A percentile compares a stretch with the other conserved stretches of the same genome.
phyloP scores from a whole-genome alignment of 2,329 filamentous ascomycete species.

The Exutisphaerella laricina region DNA sequence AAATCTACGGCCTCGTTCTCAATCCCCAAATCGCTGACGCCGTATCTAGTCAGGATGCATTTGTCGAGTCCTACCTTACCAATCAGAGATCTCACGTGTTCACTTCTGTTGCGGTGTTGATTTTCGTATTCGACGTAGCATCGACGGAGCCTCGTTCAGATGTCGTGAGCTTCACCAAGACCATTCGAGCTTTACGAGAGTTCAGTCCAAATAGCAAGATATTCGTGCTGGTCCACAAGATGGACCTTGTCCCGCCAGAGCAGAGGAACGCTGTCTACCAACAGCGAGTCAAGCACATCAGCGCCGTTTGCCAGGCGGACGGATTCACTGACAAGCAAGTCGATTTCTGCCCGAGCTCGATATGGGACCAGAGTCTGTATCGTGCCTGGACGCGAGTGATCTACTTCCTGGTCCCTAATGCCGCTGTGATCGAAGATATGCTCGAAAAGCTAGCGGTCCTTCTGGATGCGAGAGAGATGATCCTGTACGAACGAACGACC shows the following conservation, averaged over 20 bases:
- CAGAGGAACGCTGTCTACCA: constrained; percentile 78
- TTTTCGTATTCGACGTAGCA: constrained; percentile 99
- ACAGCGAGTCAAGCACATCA: constrained; percentile 71
- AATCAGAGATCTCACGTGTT: constrained; percentile 96
- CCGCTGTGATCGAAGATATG: constrained; percentile 80
- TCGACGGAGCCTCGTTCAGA: constrained; percentile 91
- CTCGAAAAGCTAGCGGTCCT: constrained; percentile 75
- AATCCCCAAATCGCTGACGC: constrained; percentile 50
- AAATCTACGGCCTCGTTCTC: constrained; percentile 15
- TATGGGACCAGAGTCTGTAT: constrained; percentile 98
- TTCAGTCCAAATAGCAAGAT: constrained; percentile 76
- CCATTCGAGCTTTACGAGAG: constrained; percentile 82
- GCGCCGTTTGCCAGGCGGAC: constrained; percentile 59
- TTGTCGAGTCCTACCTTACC: constrained; percentile 97
- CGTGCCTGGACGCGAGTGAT: constrained; percentile 98
- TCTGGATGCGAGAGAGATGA: constrained; percentile 87
- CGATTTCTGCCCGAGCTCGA: constrained; percentile 88
- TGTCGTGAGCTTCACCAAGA: constrained; percentile 83
- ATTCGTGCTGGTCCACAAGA: constrained; percentile 97
- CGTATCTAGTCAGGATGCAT: constrained; percentile 74
- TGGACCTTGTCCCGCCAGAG: constrained; percentile 84
- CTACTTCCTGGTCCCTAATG: constrained; percentile 93
- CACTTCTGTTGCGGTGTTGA: constrained; percentile 89
- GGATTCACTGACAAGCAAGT: constrained; percentile 56
- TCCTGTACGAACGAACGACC: constrained; percentile 91